phyloP scores from a whole-genome alignment of 257 asterid genomes.

The Osmanthus fragrans region DNA sequence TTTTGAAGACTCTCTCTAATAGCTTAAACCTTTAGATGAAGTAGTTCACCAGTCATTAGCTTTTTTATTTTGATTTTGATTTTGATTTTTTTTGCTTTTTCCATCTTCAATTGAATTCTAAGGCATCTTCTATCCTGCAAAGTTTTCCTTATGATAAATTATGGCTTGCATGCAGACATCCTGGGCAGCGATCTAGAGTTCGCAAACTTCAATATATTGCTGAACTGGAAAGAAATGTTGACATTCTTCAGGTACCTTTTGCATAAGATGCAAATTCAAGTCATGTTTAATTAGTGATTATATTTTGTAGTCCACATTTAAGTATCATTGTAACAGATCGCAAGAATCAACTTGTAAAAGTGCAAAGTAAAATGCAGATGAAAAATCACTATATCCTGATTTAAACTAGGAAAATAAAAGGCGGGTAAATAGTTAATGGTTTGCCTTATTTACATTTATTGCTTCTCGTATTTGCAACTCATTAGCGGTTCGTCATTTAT shows the following conservation, averaged over 20 bases:
- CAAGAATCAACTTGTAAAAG: neutral
- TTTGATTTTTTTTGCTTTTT: neutral
- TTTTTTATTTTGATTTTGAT: too few species aligned
- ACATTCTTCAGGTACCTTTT: conserved; percentile 58
- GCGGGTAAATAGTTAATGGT: neutral
- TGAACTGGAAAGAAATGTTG: conserved; percentile 72
- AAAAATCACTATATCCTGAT: neutral
- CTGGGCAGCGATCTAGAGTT: conserved; percentile 82
- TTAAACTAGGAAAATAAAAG: neutral
- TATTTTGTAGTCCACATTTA: neutral
- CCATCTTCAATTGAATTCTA: neutral
- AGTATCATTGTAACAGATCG: neutral
- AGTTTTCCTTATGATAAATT: conserved; percentile 5
- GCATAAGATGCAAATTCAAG: neutral
- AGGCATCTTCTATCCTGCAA: conserved; percentile 10
- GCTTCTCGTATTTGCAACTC: neutral
- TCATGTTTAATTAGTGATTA: neutral
- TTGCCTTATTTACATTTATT: neutral
- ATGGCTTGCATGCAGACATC: conserved; percentile 52
- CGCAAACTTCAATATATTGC: conserved; percentile 80
- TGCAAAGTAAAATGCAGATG: neutral
- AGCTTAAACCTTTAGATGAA: neutral
- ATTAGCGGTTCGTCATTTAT: neutral
- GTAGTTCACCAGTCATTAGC: neutral
- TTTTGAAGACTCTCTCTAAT: neutral